Evolutionary conservation across 441 rosid genomes (phyloP), one percentile per base, ranked within the genome.

Genomic region (Adansonia madagascariensis): DNA sequence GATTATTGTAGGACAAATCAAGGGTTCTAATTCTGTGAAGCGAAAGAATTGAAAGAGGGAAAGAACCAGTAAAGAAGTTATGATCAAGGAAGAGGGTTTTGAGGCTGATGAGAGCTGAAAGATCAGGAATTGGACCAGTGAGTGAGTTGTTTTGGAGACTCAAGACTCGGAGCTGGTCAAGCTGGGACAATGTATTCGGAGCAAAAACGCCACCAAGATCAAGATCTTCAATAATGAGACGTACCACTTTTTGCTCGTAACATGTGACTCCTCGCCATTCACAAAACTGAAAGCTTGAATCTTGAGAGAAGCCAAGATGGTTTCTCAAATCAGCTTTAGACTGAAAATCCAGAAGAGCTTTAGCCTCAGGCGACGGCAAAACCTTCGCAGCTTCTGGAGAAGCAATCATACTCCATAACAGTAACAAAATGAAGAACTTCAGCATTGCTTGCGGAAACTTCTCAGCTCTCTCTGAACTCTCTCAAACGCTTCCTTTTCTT

Each of bases 111-210:
- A 95, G 91, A 7, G 77, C 59, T 57, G 98, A 91, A 8, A 95
- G 82, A 75, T 93, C 94, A 0, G 99, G 98, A 74, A 93, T 62
- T 47, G 89, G 85, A 9, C 98, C 99, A 65, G 87, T 82, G 80
- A 95, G 88, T 12, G 98, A 93, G 89, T 76, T 89, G 88, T 93
- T 91, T 39, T 81, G 92, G 35, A 95, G 95, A 81, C 92, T 71
- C 60, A 95, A 88, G 77, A 93, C 96, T 10, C 99, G 92, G 65
- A 95, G 97, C 87, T 93, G 93, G 84, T 89, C 91, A 66, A 95
- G 96, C 53, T 75, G 83, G 65, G 90, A 82, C 75, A 95, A 75
- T 8, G 97, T 86, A 86, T 85, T 78, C 50, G 93, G 82, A 76
- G 84, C 76, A 68, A 95, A 81, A 77, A 78, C 57, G 66, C 99